Evolutionary conservation across 2,329 filamentous ascomycete genomes (phyloP).

Genomic region (Colletotrichum somersetense): DNA sequence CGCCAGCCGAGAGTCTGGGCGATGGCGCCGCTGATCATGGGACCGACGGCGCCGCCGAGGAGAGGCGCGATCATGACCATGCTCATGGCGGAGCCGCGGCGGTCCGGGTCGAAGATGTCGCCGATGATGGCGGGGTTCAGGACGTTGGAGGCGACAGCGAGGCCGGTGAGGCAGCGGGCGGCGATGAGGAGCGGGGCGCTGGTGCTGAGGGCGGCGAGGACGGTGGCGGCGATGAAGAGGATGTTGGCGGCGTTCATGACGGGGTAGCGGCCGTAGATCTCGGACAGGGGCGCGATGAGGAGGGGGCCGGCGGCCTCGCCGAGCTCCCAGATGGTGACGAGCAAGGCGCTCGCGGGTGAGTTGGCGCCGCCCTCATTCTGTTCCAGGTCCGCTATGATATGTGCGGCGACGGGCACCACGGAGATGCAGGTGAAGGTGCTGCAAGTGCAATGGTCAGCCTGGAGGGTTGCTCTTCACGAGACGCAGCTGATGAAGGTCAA

Average conservation of each 20-base stretch:
- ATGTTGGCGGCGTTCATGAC: slow-evolving; percentile 67
- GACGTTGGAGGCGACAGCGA: slow-evolving; percentile 74
- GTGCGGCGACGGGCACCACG: slow-evolving; percentile 65
- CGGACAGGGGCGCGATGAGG: slow-evolving; percentile 72
- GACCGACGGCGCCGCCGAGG: slow-evolving; percentile 68
- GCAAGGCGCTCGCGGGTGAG: slow-evolving; percentile 66
- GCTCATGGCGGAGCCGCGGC: slow-evolving; percentile 70
- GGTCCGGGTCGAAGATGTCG: slow-evolving; percentile 70
- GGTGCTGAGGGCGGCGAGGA: slow-evolving; percentile 60
- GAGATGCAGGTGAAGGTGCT: slow-evolving; percentile 71
- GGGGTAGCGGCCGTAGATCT: slow-evolving; percentile 68
- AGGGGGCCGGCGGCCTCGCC: slow-evolving; percentile 73
- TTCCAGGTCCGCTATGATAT: slow-evolving; percentile 63
- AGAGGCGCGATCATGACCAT: slow-evolving; percentile 69
- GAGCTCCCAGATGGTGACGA: slow-evolving; percentile 79
- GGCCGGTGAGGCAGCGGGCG: slow-evolving; percentile 69
- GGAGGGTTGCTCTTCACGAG: not conserved
- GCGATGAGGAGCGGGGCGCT: slow-evolving; percentile 62
- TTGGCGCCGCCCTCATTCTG: slow-evolving; percentile 49
- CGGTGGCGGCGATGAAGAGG: slow-evolving; percentile 63
- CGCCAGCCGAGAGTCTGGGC: slow-evolving; percentile 69
- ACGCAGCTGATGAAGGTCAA: not conserved
- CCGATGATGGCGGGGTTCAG: slow-evolving; percentile 74
- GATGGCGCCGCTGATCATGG: slow-evolving; percentile 66
- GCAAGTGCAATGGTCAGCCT: not conserved